phyloP scores from a whole-genome alignment of 140 eudicot genomes.

The Ambrosia hybrid region DNA sequence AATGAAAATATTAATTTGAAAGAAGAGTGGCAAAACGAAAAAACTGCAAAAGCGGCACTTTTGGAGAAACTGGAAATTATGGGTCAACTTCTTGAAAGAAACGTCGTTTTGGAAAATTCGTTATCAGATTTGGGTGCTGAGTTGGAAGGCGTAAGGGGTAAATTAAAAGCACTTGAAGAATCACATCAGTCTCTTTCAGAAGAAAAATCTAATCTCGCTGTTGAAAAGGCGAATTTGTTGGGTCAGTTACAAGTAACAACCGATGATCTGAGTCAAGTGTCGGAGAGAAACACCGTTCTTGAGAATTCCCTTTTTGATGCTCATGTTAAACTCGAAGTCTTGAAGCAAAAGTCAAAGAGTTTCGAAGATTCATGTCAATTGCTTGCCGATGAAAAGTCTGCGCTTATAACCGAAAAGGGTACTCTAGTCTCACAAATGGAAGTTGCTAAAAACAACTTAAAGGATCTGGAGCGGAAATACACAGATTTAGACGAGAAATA shows the following conservation, averaged over 20 bases:
- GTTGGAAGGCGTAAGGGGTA: conserved; percentile 61
- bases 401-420: conserved; percentile 59
- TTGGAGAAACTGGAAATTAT: conserved; percentile 48
- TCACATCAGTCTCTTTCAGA: conserved; percentile 52
- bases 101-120: conserved; percentile 64
- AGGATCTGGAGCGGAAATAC: conserved; percentile 49
- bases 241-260: conserved; percentile 57
- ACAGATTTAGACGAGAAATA: conserved; percentile 59
- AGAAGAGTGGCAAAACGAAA: conserved; percentile 48
- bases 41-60: conserved; percentile 46
- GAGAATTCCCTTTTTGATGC: conserved; percentile 68
- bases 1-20: conserved; percentile 51
- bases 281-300: conserved; percentile 58
- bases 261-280: conserved; percentile 59
- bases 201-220: conserved; percentile 64
- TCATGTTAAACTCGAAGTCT: conserved; percentile 63
- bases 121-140: conserved; percentile 72
- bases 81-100: conserved; percentile 67
- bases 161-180: conserved; percentile 57
- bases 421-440: conserved; percentile 50
- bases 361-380: conserved; percentile 70
- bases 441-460: conserved; percentile 45
- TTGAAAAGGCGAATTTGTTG: conserved; percentile 60
- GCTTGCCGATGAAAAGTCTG: conserved; percentile 66
- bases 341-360: conserved; percentile 56